Percentiles rank a stretch among this genome's conserved stretches.
phyloP scores from a whole-genome alignment of 1,284 basidiomycete genomes.

The Pterulicium gracile region DNA sequence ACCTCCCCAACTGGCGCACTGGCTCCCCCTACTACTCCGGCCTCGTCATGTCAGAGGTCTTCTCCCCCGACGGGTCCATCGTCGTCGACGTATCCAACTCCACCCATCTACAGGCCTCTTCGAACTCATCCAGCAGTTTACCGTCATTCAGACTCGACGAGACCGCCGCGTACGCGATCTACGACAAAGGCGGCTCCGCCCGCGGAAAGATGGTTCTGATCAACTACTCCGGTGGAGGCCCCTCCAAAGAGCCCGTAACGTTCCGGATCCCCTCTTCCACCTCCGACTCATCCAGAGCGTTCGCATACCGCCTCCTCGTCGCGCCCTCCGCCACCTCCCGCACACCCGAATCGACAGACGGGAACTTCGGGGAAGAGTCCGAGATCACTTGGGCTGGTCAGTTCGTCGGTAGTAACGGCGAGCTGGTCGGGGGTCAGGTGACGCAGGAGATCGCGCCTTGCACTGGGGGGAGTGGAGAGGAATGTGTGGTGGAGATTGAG shows the following conservation, averaged over 20 bases:
- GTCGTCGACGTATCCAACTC: slow-evolving; percentile 21
- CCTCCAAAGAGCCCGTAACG: background rate
- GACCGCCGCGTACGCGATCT: slow-evolving; percentile 21
- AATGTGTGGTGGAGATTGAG: slow-evolving; percentile 16
- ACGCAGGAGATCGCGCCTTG: slow-evolving; percentile 15
- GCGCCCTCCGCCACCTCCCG: slow-evolving; percentile 17
- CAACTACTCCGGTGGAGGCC: slow-evolving; percentile 14
- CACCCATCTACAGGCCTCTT: slow-evolving; percentile 6
- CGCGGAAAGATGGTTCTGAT: slow-evolving; percentile 19
- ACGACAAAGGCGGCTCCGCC: slow-evolving; percentile 12
- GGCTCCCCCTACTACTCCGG: slow-evolving; percentile 25
- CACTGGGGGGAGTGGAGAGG: slow-evolving; percentile 7
- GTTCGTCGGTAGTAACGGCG: slow-evolving; percentile 19
- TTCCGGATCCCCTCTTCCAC: background rate
- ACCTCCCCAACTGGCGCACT: slow-evolving; percentile 19
- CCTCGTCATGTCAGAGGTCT: slow-evolving; percentile 22
- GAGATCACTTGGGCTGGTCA: slow-evolving; percentile 26
- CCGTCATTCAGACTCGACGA: slow-evolving; percentile 5
- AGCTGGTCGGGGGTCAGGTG: slow-evolving; percentile 17
- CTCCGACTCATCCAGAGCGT: background rate
- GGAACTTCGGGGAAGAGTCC: slow-evolving; percentile 15
- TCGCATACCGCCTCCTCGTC: slow-evolving; percentile 16
- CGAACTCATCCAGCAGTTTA: background rate
- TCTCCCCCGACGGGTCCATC: slow-evolving; percentile 18
- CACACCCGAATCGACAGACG: slow-evolving; percentile 18